Conservation (phyloP, 257 asterid species). For the Verbascum thapsus region DNA sequence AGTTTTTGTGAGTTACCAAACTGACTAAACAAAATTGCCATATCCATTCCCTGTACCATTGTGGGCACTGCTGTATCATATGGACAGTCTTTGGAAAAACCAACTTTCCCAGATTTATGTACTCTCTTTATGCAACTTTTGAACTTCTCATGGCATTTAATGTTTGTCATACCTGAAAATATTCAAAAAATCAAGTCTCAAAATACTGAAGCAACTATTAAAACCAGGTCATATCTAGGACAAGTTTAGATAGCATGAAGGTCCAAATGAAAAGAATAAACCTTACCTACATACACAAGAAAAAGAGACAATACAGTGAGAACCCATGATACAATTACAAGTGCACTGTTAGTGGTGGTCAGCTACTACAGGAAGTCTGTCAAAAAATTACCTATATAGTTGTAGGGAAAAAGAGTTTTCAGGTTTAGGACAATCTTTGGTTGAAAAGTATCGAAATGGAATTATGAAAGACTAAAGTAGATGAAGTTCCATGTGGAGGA, state of each 20-base stretch:
- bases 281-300: not conserved
- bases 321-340: no score
- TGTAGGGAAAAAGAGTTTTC: no score
- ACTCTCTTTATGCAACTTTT: slow-evolving; percentile 78
- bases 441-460: no score
- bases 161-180: slow-evolving; percentile 61
- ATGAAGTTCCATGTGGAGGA: no score
- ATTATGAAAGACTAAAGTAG: no score
- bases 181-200: not conserved
- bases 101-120: slow-evolving; percentile 72
- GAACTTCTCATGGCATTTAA: slow-evolving; percentile 86
- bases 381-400: no score
- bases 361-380: no score
- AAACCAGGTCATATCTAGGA: not conserved
- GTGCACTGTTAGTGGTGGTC: no score
- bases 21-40: slow-evolving; percentile 79
- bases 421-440: no score
- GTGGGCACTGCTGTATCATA: slow-evolving; percentile 80
- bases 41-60: slow-evolving; percentile 86
- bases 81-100: slow-evolving; percentile 69
- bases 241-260: not conserved
- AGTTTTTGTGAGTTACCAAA: slow-evolving; percentile 48
- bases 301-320: no score
- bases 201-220: not conserved
- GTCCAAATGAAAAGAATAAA: not conserved